Evolutionary conservation across 495 filamentous ascomycete genomes (phyloP).

Genomic region (Acidiella bohemica): DNA sequence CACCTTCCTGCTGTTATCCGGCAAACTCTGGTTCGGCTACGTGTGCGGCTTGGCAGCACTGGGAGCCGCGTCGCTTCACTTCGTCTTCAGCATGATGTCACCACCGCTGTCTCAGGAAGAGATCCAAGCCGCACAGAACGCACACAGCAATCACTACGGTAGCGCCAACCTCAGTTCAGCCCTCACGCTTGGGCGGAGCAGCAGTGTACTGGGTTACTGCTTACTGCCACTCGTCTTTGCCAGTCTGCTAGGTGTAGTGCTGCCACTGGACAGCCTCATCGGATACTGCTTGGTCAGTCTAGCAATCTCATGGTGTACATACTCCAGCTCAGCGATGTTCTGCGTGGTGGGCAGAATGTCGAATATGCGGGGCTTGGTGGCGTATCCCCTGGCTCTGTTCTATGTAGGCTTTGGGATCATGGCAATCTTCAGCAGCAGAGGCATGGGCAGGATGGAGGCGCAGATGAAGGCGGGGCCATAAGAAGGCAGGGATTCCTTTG

Average conservation of each 20-base stretch:
- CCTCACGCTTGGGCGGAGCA: conserved; percentile 72
- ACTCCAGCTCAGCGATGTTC: conserved; percentile 85
- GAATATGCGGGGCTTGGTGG: conserved; percentile 80
- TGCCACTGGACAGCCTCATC: conserved; percentile 78
- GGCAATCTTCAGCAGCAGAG: conserved; percentile 57
- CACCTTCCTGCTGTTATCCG: conserved; percentile 70
- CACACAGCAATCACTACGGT: conserved; percentile 21
- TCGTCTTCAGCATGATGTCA: conserved; percentile 92
- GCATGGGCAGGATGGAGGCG: conserved; percentile 34
- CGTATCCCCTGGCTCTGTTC: conserved; percentile 88
- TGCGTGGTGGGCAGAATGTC: conserved; percentile 81
- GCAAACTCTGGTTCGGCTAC: conserved; percentile 90
- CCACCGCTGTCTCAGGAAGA: conserved; percentile 46
- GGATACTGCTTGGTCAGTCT: conserved; percentile 71
- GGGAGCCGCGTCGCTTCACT: conserved; percentile 50
- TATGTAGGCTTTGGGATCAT: conserved; percentile 81
- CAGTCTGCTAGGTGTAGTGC: conserved; percentile 61
- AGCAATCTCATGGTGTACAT: conserved; percentile 93
- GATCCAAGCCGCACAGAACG: conserved; percentile 21
- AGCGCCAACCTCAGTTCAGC: conserved; percentile 53
- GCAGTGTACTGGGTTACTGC: conserved; percentile 87
- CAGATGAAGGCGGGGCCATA: conserved; percentile 24
- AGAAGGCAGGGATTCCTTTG: too few relatives aligned
- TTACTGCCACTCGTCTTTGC: conserved; percentile 83
- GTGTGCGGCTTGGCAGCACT: conserved; percentile 58